Evolutionary conservation across 306 rosid species (phyloP).

Genomic region (Bauhinia variegata): DNA sequence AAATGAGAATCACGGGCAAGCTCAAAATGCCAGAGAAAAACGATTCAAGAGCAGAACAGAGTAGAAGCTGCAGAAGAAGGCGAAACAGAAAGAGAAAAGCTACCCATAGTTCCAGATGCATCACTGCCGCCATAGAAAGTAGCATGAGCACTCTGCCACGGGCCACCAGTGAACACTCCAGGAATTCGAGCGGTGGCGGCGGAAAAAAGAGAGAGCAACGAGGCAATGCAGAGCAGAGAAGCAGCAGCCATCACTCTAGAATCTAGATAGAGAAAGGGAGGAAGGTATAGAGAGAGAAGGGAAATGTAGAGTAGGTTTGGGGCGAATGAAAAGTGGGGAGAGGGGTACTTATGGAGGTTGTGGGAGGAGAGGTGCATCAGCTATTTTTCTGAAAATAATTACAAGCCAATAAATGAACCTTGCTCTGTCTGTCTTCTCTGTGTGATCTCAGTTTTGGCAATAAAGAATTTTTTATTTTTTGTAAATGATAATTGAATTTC

Average conservation of each 20-base stretch:
- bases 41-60: too few relatives aligned
- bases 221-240: constrained; percentile 55
- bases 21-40: neutral
- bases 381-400: constrained; percentile 25
- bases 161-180: constrained; percentile 63
- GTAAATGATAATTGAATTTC: neutral
- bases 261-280: constrained; percentile 7
- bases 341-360: constrained; percentile 60
- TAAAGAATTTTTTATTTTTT: neutral
- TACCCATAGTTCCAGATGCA: constrained; percentile 94
- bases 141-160: constrained; percentile 84
- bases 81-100: too few relatives aligned
- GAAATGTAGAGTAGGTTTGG: neutral
- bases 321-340: constrained; percentile 40
- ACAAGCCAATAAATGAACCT: constrained; percentile 35
- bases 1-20: neutral
- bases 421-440: neutral
- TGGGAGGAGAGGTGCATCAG: constrained; percentile 35
- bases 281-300: neutral
- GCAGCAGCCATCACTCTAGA: constrained; percentile 26
- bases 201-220: constrained; percentile 46
- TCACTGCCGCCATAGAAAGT: constrained; percentile 93
- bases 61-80: too few relatives aligned
- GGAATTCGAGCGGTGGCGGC: constrained; percentile 62
- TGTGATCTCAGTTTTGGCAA: neutral